phyloP scores from a whole-genome alignment of 1,284 basidiomycete species.

The Pterula multifida region DNA sequence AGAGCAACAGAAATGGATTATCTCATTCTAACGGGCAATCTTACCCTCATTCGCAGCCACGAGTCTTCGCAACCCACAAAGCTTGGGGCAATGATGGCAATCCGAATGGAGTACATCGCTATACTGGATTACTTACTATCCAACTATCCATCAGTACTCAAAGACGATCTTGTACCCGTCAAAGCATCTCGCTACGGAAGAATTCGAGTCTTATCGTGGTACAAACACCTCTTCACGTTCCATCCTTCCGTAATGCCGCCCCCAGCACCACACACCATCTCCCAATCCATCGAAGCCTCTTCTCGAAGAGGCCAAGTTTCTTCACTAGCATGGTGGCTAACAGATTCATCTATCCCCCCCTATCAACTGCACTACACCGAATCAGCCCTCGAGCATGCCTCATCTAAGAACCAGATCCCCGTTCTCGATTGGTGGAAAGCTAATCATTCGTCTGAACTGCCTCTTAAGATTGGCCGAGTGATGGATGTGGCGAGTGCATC shows the following conservation, averaged over 20 bases:
- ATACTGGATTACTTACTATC: conserved; percentile 61
- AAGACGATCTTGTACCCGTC: conserved; percentile 55
- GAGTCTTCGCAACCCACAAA: conserved; percentile 46
- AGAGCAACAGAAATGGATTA: conserved; percentile 55
- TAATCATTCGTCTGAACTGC: conserved; percentile 31
- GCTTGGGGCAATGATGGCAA: conserved; percentile 48
- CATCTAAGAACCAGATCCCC: conserved; percentile 55
- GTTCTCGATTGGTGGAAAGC: conserved; percentile 74
- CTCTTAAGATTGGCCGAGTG: conserved; percentile 67
- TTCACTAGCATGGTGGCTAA: conserved; percentile 64
- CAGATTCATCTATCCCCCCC: not conserved
- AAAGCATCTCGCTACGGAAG: conserved; percentile 66
- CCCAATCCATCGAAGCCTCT: conserved; percentile 59
- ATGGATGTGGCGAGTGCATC: conserved; percentile 71
- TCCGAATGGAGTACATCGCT: conserved; percentile 65
- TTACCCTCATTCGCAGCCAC: conserved; percentile 47
- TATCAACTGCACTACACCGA: conserved; percentile 56
- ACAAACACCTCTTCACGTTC: conserved; percentile 53
- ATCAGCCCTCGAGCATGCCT: conserved; percentile 63
- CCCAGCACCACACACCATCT: conserved; percentile 36
- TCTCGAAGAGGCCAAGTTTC: conserved; percentile 54
- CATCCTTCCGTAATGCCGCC: conserved; percentile 43
- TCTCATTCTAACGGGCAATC: conserved; percentile 52
- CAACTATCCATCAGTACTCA: conserved; percentile 49
- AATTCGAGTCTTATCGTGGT: conserved; percentile 65